Evolutionary conservation across 345 rosid species (phyloP).

Genomic region (Citrus medica): DNA sequence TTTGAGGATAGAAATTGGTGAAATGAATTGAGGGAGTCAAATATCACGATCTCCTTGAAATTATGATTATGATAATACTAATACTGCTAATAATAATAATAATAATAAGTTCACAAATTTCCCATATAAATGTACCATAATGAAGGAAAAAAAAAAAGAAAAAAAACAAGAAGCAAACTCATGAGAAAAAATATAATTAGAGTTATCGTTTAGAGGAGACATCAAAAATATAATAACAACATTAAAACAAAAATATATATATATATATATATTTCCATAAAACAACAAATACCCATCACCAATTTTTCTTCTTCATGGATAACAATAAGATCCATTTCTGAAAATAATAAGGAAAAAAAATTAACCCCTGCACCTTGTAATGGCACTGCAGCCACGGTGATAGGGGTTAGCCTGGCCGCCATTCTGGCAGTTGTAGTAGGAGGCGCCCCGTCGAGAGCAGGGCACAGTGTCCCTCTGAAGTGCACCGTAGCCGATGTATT

Average conservation of each 20-base stretch:
- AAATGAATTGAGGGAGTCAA: too few species aligned
- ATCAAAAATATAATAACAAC: slow-evolving; percentile 1
- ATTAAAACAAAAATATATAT: slow-evolving; percentile 7
- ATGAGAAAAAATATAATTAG: neutral
- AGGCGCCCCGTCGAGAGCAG: slow-evolving; percentile 89
- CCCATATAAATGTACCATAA: neutral
- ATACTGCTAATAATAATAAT: neutral
- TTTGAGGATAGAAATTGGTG: too few species aligned
- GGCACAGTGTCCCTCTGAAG: slow-evolving; percentile 88
- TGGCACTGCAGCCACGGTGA: slow-evolving; percentile 77
- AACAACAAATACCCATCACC: slow-evolving; percentile 7
- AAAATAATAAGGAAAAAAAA: neutral
- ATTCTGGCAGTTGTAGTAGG: slow-evolving; percentile 85
- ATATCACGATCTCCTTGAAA: neutral
- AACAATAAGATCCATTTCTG: slow-evolving; percentile 15
- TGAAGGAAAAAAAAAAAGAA: too few species aligned
- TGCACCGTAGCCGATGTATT: slow-evolving; percentile 88
- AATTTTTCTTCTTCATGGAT: neutral
- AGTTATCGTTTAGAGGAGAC: slow-evolving; percentile 16
- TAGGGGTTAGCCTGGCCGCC: slow-evolving; percentile 89
- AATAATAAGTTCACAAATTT: neutral
- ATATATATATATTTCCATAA: slow-evolving; percentile 12
- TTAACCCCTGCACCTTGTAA: slow-evolving; percentile 81
- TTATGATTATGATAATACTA: neutral
- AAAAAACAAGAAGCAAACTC: neutral